These are phyloP conservation scores for Thielaviopsis punctulata DNA, from an alignment of 2,329 filamentous ascomycete genomes.

Conservation along the genomic window DNA sequence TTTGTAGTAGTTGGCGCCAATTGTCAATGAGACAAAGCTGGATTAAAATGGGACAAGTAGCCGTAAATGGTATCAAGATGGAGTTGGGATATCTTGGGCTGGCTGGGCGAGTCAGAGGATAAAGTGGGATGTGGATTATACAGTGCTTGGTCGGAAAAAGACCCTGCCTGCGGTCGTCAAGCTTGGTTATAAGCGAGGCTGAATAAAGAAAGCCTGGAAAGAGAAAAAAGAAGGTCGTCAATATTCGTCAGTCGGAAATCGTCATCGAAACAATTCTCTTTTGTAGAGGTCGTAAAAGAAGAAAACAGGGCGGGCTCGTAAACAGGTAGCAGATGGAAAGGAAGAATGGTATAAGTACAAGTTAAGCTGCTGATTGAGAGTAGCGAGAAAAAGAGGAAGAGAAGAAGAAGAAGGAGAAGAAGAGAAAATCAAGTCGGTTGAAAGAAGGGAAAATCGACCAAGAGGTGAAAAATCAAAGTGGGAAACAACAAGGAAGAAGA, in stretches of 20 bases:
- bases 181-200: neutral
- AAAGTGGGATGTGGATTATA: no score
- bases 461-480: neutral
- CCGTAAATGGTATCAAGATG: neutral
- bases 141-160: no score
- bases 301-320: neutral
- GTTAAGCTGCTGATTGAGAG: neutral
- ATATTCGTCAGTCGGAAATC: neutral
- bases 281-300: neutral
- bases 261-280: neutral
- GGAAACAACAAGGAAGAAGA: neutral
- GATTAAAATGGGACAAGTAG: neutral
- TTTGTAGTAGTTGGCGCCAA: neutral
- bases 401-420: neutral
- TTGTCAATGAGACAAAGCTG: neutral
- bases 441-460: neutral
- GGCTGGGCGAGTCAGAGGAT: no score
- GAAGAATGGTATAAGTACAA: neutral
- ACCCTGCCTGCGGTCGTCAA: neutral
- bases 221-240: neutral
- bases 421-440: neutral
- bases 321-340: neutral
- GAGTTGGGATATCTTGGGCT: no score
- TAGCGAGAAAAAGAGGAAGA: neutral
- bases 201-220: neutral